A percentile compares a stretch with the other conserved stretches of the same genome.
Evolutionary conservation across 225 moss, liverwort and hornwort species (phyloP).

Genomic region (Straminergon stramineum): DNA sequence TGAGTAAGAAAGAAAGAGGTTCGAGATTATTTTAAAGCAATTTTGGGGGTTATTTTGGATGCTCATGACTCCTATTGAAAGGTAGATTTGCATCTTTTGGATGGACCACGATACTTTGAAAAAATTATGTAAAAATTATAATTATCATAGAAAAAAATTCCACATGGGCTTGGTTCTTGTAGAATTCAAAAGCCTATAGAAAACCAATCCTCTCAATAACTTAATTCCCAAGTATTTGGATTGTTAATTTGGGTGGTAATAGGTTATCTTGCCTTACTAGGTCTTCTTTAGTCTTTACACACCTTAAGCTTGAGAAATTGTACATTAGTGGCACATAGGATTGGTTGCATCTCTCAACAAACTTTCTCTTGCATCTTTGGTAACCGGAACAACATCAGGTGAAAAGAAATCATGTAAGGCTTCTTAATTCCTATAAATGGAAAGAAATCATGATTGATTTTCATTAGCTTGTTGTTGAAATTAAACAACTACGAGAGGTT

Average conservation of each 20-base stretch:
- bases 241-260: background rate
- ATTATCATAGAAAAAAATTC: background rate
- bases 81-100: accelerated
- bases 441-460: background rate
- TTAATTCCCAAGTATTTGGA: background rate
- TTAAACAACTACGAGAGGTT: background rate
- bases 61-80: background rate
- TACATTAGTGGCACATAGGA: background rate
- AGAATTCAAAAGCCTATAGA: background rate
- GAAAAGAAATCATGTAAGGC: accelerated
- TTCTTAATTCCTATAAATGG: background rate
- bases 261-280: background rate
- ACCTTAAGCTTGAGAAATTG: accelerated
- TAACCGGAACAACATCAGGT: accelerated
- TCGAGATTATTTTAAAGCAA: background rate
- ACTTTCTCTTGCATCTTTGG: accelerated
- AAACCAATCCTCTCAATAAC: accelerated
- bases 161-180: accelerated
- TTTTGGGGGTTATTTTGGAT: background rate
- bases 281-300: background rate
- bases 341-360: background rate
- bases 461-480: background rate
- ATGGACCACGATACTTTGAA: background rate
- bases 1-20: background rate
- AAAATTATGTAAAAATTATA: background rate